Conservation (phyloP, 352 stramenopile genomes). For the Phytopythium sindhum region DNA sequence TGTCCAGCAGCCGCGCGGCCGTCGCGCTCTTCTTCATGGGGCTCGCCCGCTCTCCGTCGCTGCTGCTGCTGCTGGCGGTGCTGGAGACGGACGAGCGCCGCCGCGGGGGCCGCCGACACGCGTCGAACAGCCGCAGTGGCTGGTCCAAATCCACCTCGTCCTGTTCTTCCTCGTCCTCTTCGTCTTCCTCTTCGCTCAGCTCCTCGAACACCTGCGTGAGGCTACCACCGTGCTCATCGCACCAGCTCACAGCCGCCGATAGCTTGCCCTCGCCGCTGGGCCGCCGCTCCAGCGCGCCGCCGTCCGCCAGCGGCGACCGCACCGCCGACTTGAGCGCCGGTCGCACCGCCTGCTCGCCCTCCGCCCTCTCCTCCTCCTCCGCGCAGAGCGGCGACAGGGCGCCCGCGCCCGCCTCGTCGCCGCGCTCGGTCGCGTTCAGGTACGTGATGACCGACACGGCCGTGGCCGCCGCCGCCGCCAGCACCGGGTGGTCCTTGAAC, state of each 20-base stretch:
- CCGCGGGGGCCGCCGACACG: neutral
- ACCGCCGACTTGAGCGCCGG: constrained; percentile 13
- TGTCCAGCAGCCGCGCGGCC: constrained; percentile 19
- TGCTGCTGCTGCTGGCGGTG: constrained; percentile 15
- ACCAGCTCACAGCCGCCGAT: constrained; percentile 72
- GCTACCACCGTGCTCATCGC: constrained; percentile 75
- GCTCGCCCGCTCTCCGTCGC: neutral
- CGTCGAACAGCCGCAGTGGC: constrained; percentile 1
- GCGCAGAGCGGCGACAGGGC: neutral
- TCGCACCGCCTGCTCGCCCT: neutral
- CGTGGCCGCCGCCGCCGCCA: constrained; percentile 71
- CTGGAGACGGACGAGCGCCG: constrained; percentile 1
- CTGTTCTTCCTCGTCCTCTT: constrained; percentile 15
- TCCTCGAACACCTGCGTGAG: constrained; percentile 76
- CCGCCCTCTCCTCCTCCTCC: neutral
- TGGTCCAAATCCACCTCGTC: constrained; percentile 18
- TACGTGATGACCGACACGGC: constrained; percentile 85
- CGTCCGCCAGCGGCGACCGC: constrained; percentile 15
- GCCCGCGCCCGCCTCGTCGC: constrained; percentile 9
- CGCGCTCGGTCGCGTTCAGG: constrained; percentile 45
- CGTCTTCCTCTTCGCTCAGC: constrained; percentile 6
- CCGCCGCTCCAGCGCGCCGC: constrained; percentile 18
- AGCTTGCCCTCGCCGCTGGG: constrained; percentile 31
- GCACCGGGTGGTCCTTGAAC: constrained; percentile 83
- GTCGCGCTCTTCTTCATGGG: constrained; percentile 26